Evolutionary conservation across 495 filamentous ascomycete species (phyloP).

Genomic region (Podospora pseudoanserina): DNA sequence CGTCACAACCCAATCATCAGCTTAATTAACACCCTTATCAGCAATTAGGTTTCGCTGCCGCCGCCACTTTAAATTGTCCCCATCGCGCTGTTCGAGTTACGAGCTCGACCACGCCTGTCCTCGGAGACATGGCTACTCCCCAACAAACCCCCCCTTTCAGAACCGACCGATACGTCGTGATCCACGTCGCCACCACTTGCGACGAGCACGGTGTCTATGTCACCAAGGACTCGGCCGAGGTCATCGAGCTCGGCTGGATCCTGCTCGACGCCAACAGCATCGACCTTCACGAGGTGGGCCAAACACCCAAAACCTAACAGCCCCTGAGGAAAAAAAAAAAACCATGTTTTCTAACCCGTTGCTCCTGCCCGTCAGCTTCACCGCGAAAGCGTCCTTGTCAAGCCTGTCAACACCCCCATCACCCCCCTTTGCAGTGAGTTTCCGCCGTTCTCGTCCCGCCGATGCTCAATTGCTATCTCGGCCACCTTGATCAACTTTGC

Average conservation of each 20-base stretch:
- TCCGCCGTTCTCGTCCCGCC: slow-evolving; percentile 15
- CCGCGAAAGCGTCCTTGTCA: slow-evolving; percentile 93
- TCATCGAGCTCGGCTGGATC: slow-evolving; percentile 98
- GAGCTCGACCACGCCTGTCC: slow-evolving; percentile 7
- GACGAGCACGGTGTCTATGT: slow-evolving; percentile 99
- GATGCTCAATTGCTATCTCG: slow-evolving; percentile 14
- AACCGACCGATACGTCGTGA: slow-evolving; percentile 93
- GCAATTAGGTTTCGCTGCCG: neutral
- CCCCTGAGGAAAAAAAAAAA: slow-evolving; percentile 13
- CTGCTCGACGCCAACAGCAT: slow-evolving; percentile 77
- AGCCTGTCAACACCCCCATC: slow-evolving; percentile 97
- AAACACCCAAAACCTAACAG: slow-evolving; percentile 6
- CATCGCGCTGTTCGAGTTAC: neutral
- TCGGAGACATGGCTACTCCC: slow-evolving; percentile 37
- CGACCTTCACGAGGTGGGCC: slow-evolving; percentile 74
- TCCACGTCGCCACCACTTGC: slow-evolving; percentile 97
- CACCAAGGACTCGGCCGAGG: slow-evolving; percentile 97
- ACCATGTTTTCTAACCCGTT: slow-evolving; percentile 17
- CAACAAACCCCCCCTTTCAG: slow-evolving; percentile 50
- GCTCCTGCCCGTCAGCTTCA: slow-evolving; percentile 60
- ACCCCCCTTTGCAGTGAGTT: slow-evolving; percentile 97
- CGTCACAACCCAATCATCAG: neutral
- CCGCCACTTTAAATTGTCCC: neutral
- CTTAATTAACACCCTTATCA: neutral
- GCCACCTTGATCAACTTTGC: neutral